A percentile compares a stretch with the other conserved stretches of the same genome.
phyloP scores from a whole-genome alignment of 768 basidiomycete genomes.

The Pisolithus marmoratus region DNA sequence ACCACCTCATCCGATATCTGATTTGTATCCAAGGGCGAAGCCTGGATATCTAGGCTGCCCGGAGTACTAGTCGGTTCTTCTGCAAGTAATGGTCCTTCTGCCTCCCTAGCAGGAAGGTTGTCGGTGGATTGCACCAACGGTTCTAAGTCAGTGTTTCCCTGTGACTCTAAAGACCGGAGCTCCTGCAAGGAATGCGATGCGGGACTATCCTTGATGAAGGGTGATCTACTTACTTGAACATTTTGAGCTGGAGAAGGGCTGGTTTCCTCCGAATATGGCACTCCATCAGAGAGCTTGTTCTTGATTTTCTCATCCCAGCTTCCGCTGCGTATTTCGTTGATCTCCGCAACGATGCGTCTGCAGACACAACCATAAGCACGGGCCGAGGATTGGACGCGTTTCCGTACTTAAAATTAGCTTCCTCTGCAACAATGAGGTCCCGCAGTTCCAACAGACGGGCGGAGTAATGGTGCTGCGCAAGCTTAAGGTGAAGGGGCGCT shows the following conservation, averaged over 20 bases:
- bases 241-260: not conserved
- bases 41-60: constrained; percentile 5
- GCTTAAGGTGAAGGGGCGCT: constrained; percentile 61
- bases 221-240: constrained; percentile 7
- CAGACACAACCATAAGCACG: not conserved
- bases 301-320: constrained; percentile 52
- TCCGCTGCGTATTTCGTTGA: constrained; percentile 69
- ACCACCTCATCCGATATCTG: not conserved
- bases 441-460: constrained; percentile 67
- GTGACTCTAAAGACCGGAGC: constrained; percentile 8
- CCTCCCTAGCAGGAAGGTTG: not conserved
- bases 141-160: constrained; percentile 3
- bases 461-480: constrained; percentile 73
- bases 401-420: constrained; percentile 70
- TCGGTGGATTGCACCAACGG: constrained; percentile 1
- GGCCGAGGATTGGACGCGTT: not conserved
- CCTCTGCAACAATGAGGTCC: constrained; percentile 65
- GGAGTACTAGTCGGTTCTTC: not conserved
- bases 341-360: constrained; percentile 66
- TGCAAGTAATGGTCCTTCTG: not conserved
- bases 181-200: not conserved
- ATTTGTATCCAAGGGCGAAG: not conserved
- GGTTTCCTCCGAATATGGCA: not conserved
- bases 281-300: constrained; percentile 22
- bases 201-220: not conserved